These are phyloP conservation scores for Blastobotrys terrestris DNA, from an alignment of 805 yeast genomes.

Conservation along the genomic window DNA sequence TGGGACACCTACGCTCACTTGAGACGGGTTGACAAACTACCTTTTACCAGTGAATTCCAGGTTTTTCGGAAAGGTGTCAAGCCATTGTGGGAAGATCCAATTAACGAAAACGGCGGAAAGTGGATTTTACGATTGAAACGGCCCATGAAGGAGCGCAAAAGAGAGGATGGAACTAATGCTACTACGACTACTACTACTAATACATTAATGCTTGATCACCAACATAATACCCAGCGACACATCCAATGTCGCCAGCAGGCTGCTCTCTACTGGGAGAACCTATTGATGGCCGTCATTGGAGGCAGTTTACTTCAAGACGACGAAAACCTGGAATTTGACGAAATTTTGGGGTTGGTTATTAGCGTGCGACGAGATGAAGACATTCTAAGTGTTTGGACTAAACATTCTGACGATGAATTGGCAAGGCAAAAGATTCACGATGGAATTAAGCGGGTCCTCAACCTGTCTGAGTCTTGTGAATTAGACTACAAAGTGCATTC, in stretches of 20 bases:
- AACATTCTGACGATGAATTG: constrained; percentile 31
- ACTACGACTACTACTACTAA: no score
- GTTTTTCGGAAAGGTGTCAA: constrained; percentile 53
- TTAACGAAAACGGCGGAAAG: constrained; percentile 54
- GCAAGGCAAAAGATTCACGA: constrained; percentile 20
- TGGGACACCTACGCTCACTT: constrained; percentile 89
- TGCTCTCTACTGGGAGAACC: constrained; percentile 33
- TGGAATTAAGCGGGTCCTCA: constrained; percentile 17
- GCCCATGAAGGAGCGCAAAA: constrained; percentile 16
- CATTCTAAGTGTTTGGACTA: constrained; percentile 57
- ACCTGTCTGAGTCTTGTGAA: constrained; percentile 11
- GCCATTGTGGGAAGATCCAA: constrained; percentile 66
- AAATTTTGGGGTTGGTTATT: constrained; percentile 52
- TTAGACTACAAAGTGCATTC: constrained; percentile 29
- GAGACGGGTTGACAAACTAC: constrained; percentile 20
- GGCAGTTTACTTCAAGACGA: constrained; percentile 40
- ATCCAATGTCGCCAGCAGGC: constrained; percentile 17
- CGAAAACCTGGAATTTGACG: constrained; percentile 21
- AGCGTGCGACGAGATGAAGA: constrained; percentile 56
- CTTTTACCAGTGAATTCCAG: constrained; percentile 42
- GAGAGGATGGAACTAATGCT: constrained; percentile 6
- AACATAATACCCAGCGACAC: constrained; percentile 2
- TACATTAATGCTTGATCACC: no score
- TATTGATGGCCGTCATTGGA: constrained; percentile 45
- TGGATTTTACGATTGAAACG: constrained; percentile 52